A percentile compares a stretch with the other conserved stretches of the same genome.
phyloP scores from a whole-genome alignment of 148 eudicot species.

The Silene uniflora region DNA sequence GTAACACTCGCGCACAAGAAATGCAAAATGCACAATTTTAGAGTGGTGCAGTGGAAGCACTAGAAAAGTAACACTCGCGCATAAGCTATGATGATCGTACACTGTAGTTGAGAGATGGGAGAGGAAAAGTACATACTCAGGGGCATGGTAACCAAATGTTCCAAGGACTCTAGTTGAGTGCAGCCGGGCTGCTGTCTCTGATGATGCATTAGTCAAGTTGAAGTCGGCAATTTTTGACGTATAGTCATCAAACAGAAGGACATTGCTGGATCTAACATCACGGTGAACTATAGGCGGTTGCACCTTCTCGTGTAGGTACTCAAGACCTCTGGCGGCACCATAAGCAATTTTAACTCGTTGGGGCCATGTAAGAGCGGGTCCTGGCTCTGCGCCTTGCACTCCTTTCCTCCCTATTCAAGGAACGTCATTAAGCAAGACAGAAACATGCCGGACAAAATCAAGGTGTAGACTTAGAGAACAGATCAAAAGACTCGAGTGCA shows the following conservation, averaged over 20 bases:
- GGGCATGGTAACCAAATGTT: conserved; percentile 82
- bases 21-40: no score
- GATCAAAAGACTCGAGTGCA: neutral
- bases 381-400: conserved; percentile 77
- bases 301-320: conserved; percentile 68
- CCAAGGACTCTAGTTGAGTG: conserved; percentile 81
- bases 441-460: neutral
- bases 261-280: conserved; percentile 31
- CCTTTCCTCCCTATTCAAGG: conserved; percentile 46
- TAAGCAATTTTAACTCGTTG: conserved; percentile 64
- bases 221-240: conserved; percentile 46
- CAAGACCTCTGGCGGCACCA: conserved; percentile 76
- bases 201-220: conserved; percentile 52
- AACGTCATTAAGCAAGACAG: neutral
- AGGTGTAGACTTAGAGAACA: no score
- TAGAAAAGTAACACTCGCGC: no score
- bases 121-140: conserved; percentile 43
- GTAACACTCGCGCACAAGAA: no score
- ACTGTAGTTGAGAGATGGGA: neutral
- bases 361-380: conserved; percentile 60
- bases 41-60: no score
- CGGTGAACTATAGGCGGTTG: conserved; percentile 73
- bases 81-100: neutral
- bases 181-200: conserved; percentile 73
- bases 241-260: conserved; percentile 49